Conservation (phyloP, 805 yeast species). For the Ogataea polymorpha region DNA sequence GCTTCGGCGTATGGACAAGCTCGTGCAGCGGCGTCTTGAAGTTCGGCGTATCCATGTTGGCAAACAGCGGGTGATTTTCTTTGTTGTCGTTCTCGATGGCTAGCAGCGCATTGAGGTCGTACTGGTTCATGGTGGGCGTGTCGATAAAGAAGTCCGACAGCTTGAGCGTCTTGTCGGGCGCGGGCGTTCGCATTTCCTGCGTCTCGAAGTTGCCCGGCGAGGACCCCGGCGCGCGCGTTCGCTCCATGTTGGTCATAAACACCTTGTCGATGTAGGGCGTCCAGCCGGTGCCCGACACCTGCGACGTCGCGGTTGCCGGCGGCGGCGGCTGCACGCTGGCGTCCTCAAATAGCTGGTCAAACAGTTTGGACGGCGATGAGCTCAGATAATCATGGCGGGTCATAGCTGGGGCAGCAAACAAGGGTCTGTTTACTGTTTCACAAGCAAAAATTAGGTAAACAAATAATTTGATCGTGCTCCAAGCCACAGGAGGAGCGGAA, state of each 20-base stretch:
- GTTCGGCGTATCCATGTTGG: slow-evolving; percentile 21
- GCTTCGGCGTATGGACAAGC: slow-evolving; percentile 19
- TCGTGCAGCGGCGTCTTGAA: slow-evolving; percentile 25
- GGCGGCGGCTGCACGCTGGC: slow-evolving; percentile 6
- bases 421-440: slow-evolving; percentile 8
- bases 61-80: slow-evolving; percentile 23
- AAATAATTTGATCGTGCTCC: neutral
- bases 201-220: slow-evolving; percentile 18
- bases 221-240: slow-evolving; percentile 6
- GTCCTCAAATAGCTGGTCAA: slow-evolving; percentile 25
- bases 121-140: slow-evolving; percentile 22
- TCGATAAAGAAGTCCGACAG: slow-evolving; percentile 24
- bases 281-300: slow-evolving; percentile 21
- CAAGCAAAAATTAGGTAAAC: slow-evolving; percentile 4
- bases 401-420: slow-evolving; percentile 8
- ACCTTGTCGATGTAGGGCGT: slow-evolving; percentile 29
- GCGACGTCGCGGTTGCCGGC: slow-evolving; percentile 9
- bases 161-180: slow-evolving; percentile 21
- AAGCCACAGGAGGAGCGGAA: neutral
- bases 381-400: slow-evolving; percentile 23
- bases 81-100: slow-evolving; percentile 22
- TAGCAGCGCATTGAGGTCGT: slow-evolving; percentile 17
- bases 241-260: slow-evolving; percentile 11
- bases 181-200: slow-evolving; percentile 18
- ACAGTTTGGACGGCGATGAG: slow-evolving; percentile 31